Evolutionary conservation across 768 basidiomycete species (phyloP), one percentile per base, ranked within the genome.

Genomic region (Gloeopeniophorella convolvens): DNA sequence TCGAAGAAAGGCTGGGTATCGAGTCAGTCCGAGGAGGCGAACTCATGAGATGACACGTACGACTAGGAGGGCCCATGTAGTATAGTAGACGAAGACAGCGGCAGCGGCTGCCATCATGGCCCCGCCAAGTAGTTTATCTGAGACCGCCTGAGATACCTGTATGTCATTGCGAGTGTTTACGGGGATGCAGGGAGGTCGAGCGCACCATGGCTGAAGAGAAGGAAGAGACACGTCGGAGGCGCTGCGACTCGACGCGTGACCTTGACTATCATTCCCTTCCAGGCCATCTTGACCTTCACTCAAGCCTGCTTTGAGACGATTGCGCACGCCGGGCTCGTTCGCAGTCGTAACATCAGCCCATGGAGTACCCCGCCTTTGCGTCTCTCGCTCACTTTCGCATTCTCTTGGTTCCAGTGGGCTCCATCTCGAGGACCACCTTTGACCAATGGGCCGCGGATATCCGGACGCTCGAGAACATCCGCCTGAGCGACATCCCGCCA

Each of bases 61-160:
- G 46, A 94, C 76, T 43, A 97, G 70, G 46, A 96, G 75, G 12
- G 92, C 83, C 94, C 94, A 97, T 23, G 77, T 74, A 1, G 94
- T 92, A 66, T 97, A 98, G 66, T 97, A 97, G 9, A 77, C 70
- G 70, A 95, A 95, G 31, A 88, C 78, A 36, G 80, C 65, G 5
- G 79, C 76, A 28, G 90, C 89, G 54, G 78, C 74, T 55, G 88
- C 72, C 63, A 96, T 78, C 86, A 95, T 89, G 35, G 71, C 59
- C 26, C 83, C 79, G 43, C 93, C 93, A 9, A 92, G 68, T 35
- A 74, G 70, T 71, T 88, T 92, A 69, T 96, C 93, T 58, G 83
- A 86, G 58, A 77, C 65, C 33, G 79, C 83, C 92, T 95, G 51
- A 39, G 26, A 28, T 26, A 6, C 24, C 21, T 34, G 21, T 21